A percentile compares a stretch with the other conserved stretches of the same genome.
Conservation (phyloP, 352 stramenopile genomes). For the Globisporangium takayamanum region DNA sequence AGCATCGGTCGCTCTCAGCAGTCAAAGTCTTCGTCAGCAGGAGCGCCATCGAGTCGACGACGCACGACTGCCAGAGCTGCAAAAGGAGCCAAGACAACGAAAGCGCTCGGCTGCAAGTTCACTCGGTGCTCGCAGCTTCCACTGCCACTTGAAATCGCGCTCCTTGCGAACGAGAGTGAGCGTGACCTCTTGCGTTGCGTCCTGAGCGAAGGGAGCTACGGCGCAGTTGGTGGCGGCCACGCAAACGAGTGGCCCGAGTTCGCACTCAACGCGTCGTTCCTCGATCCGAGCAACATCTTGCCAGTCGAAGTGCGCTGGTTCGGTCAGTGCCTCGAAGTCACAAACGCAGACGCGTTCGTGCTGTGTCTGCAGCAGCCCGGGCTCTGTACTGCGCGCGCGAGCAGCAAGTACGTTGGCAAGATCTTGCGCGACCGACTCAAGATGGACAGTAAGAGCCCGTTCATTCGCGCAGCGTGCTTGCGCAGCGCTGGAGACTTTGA, state of each 20-base stretch:
- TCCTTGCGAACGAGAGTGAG: slow-evolving; percentile 65
- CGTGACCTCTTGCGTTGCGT: slow-evolving; percentile 37
- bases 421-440: slow-evolving; percentile 50
- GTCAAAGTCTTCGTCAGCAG: not conserved
- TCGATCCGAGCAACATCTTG: slow-evolving; percentile 38
- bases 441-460: slow-evolving; percentile 35
- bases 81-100: not conserved
- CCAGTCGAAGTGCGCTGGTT: slow-evolving; percentile 58
- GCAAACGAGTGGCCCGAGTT: slow-evolving; percentile 52
- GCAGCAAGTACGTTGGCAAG: slow-evolving; percentile 55
- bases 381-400: slow-evolving; percentile 35
- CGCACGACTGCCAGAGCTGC: not conserved
- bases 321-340: slow-evolving; percentile 34
- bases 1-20: not conserved
- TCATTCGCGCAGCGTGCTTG: slow-evolving; percentile 26
- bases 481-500: slow-evolving; percentile 6
- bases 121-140: slow-evolving; percentile 43
- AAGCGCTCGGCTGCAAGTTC: slow-evolving; percentile 9
- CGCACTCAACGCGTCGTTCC: slow-evolving; percentile 45
- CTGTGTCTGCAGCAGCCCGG: slow-evolving; percentile 55
- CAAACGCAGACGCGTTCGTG: slow-evolving; percentile 54
- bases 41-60: no score
- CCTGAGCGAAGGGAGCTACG: slow-evolving; percentile 20
- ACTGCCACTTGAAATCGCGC: slow-evolving; percentile 42
- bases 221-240: not conserved